Percentiles rank a stretch among this genome's conserved stretches.
phyloP scores from a whole-genome alignment of 768 basidiomycete genomes.

The Rhizopogon vesiculosus region DNA sequence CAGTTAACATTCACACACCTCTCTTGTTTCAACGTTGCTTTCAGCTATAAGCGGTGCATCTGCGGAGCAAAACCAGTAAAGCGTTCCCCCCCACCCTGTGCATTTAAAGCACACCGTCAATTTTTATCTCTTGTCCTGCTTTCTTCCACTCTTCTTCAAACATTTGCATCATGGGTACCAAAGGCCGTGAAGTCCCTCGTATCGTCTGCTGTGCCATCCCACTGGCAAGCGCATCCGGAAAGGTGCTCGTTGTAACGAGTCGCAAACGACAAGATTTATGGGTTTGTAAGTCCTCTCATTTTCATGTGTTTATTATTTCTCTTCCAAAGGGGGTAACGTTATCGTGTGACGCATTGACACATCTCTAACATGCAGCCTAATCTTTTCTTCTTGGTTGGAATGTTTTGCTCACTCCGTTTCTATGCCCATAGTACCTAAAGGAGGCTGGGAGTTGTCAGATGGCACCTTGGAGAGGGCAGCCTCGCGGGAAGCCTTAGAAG shows the following conservation, averaged over 20 bases:
- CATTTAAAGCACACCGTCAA: not conserved
- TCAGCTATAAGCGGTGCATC: not conserved
- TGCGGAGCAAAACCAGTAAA: not conserved
- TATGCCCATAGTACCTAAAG: slow-evolving; percentile 71
- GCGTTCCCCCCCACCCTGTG: not conserved
- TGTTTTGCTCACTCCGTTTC: not conserved
- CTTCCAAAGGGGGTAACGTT: not conserved
- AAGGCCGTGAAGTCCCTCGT: slow-evolving; percentile 77
- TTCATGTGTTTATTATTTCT: slow-evolving; percentile 7
- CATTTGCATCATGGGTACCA: slow-evolving; percentile 41
- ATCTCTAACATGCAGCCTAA: slow-evolving; percentile 5
- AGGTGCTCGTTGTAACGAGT: slow-evolving; percentile 81
- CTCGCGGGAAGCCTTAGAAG: slow-evolving; percentile 89
- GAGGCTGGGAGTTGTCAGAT: slow-evolving; percentile 85
- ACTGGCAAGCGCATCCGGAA: slow-evolving; percentile 65
- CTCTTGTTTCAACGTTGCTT: not conserved
- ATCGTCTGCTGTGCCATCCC: slow-evolving; percentile 91
- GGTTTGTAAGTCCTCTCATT: slow-evolving; percentile 70
- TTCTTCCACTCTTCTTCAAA: not conserved
- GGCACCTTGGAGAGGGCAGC: slow-evolving; percentile 81
- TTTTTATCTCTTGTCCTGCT: not conserved
- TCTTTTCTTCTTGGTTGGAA: slow-evolving; percentile 1
- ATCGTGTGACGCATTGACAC: not conserved
- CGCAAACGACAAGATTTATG: slow-evolving; percentile 76
- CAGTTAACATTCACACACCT: slow-evolving; percentile 2